Conservation (phyloP, 768 basidiomycete species). For the Inosperma sp. region DNA sequence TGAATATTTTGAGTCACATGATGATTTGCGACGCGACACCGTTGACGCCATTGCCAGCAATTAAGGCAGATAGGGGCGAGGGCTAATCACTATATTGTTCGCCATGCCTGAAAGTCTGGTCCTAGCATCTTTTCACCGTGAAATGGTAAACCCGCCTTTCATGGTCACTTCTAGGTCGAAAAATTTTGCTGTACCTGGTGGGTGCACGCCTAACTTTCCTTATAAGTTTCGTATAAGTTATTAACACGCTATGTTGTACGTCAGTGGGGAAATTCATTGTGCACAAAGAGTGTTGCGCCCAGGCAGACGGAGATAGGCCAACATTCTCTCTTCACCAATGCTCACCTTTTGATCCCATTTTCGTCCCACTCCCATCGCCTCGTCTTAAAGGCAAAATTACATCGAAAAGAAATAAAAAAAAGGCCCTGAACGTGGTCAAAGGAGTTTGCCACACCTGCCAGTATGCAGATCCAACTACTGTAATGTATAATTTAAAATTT, state of each 20-base stretch:
- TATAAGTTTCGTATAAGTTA: not conserved
- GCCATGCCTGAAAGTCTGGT: slow-evolving; percentile 2
- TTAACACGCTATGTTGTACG: not conserved
- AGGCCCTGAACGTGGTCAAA: too few relatives aligned
- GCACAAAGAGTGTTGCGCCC: slow-evolving; percentile 3
- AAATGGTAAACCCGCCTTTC: not conserved
- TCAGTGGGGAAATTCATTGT: slow-evolving; percentile 1
- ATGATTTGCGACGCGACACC: too few relatives aligned
- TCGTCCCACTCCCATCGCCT: not conserved
- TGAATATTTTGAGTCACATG: too few relatives aligned
- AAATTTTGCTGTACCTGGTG: not conserved
- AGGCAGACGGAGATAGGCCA: not conserved
- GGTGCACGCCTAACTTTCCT: not conserved
- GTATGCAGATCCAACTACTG: too few relatives aligned
- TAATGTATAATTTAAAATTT: too few relatives aligned
- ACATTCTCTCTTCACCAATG: not conserved
- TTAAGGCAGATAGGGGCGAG: too few relatives aligned
- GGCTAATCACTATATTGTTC: too few relatives aligned
- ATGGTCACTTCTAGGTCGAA: not conserved
- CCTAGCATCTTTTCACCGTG: not conserved
- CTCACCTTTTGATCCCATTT: not conserved
- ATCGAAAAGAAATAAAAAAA: too few relatives aligned
- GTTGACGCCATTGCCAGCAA: too few relatives aligned
- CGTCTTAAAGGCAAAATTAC: not conserved
- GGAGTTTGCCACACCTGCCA: not conserved